Conservation (phyloP, 768 basidiomycete species). For the Rhizopogon roseolus region DNA sequence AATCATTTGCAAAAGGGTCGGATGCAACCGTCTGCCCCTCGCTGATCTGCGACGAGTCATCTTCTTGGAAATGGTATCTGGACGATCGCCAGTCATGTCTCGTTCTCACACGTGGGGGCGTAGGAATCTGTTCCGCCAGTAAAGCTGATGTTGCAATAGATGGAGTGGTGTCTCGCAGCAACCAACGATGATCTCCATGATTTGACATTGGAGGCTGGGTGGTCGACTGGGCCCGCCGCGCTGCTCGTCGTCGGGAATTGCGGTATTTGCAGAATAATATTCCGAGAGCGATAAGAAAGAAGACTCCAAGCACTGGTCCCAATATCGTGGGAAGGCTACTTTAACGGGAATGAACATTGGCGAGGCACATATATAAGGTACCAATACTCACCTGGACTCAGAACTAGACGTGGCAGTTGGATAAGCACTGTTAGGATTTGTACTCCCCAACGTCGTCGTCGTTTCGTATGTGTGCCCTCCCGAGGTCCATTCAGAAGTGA, state of each 20-base stretch:
- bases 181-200: neutral
- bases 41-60: slow-evolving; percentile 9
- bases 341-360: neutral
- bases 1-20: slow-evolving; percentile 14
- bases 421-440: neutral
- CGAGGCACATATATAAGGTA: neutral
- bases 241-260: neutral
- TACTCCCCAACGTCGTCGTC: slow-evolving; percentile 4
- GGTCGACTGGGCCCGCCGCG: neutral
- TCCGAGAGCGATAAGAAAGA: slow-evolving; percentile 6
- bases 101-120: neutral
- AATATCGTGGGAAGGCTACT: slow-evolving; percentile 13
- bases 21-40: neutral
- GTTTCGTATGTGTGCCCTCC: neutral
- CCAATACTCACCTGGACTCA: slow-evolving; percentile 6
- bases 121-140: neutral
- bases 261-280: slow-evolving; percentile 3
- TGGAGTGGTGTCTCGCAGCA: slow-evolving; percentile 1
- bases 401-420: neutral
- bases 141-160: neutral
- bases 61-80: neutral
- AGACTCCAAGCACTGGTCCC: slow-evolving; percentile 3
- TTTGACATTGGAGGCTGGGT: neutral
- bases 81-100: neutral
- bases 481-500: neutral